phyloP scores from a whole-genome alignment of 148 eudicot genomes.

The Persicaria tinctoria region DNA sequence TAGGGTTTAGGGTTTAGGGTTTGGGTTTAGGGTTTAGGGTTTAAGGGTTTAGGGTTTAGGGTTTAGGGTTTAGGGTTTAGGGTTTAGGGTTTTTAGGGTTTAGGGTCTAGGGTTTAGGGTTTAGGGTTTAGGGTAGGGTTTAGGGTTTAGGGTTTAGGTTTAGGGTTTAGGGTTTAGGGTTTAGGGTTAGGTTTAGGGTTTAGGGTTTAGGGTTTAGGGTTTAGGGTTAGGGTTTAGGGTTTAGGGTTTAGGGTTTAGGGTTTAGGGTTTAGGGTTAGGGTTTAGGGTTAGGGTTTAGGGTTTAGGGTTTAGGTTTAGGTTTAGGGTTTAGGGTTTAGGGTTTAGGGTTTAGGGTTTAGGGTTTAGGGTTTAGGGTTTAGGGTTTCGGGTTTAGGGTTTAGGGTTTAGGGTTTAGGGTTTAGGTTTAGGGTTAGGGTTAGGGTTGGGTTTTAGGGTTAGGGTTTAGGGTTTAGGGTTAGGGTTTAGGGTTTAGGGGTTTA shows the following conservation, averaged over 20 bases:
- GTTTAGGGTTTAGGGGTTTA: too few species aligned
- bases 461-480: too few species aligned
- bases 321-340: slow-evolving; percentile 6
- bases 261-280: slow-evolving; percentile 14
- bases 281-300: slow-evolving; percentile 13
- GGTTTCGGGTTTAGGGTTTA: slow-evolving; percentile 20
- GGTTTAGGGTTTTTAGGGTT: slow-evolving; percentile 19
- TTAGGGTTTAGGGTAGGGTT: slow-evolving; percentile 16
- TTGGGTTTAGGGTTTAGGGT: slow-evolving; percentile 3
- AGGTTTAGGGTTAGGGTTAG: slow-evolving; percentile 23
- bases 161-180: slow-evolving; percentile 18
- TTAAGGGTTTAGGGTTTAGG: slow-evolving; percentile 16
- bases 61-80: slow-evolving; percentile 13
- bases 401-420: slow-evolving; percentile 22
- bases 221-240: slow-evolving; percentile 17
- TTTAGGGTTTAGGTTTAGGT: not conserved
- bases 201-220: slow-evolving; percentile 17
- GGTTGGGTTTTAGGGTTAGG: slow-evolving; percentile 6
- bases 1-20: slow-evolving; percentile 16
- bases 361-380: slow-evolving; percentile 12
- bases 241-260: slow-evolving; percentile 20
- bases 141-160: slow-evolving; percentile 20
- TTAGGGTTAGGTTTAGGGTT: slow-evolving; percentile 19
- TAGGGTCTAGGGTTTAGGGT: slow-evolving; percentile 18
- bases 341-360: slow-evolving; percentile 9